Evolutionary conservation across 208 protist genomes (phyloP).

Genomic region (Plasmodiophora brassicae): DNA sequence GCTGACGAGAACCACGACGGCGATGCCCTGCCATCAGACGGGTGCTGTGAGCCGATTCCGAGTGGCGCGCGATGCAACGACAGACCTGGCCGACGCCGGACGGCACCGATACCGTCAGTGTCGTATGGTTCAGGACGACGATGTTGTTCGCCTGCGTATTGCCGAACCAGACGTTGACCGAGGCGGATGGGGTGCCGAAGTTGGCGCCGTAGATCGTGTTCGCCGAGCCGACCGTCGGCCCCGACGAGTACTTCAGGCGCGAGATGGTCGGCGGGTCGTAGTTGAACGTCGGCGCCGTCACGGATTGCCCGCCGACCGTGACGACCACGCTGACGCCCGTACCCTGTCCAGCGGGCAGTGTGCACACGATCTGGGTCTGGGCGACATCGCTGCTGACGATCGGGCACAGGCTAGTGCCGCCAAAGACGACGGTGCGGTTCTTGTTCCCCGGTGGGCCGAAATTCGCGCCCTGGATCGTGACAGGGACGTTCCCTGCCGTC

Average conservation of each 20-base stretch:
- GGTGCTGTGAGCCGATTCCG: not conserved
- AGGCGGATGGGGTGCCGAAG: not conserved
- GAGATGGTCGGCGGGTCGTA: not conserved
- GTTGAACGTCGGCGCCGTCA: not conserved
- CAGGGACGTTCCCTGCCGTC: not conserved
- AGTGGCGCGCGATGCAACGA: not conserved
- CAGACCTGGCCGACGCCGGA: not conserved
- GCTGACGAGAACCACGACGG: not conserved
- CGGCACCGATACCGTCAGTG: not conserved
- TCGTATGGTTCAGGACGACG: not conserved
- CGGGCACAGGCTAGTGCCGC: not conserved
- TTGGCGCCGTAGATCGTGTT: not conserved
- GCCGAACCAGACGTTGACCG: not conserved
- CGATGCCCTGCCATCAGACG: not conserved
- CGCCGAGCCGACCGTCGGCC: not conserved
- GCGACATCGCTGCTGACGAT: not conserved
- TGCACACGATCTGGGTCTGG: not conserved
- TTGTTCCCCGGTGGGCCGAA: not conserved
- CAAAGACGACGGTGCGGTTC: not conserved
- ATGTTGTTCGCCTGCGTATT: not conserved
- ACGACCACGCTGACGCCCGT: not conserved
- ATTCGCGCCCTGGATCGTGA: not conserved
- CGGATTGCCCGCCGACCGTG: not conserved
- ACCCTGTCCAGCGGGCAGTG: not conserved
- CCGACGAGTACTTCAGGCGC: not conserved